Evolutionary conservation across 2,329 filamentous ascomycete species (phyloP).

Genomic region (Nothomitra cinnamomea): DNA sequence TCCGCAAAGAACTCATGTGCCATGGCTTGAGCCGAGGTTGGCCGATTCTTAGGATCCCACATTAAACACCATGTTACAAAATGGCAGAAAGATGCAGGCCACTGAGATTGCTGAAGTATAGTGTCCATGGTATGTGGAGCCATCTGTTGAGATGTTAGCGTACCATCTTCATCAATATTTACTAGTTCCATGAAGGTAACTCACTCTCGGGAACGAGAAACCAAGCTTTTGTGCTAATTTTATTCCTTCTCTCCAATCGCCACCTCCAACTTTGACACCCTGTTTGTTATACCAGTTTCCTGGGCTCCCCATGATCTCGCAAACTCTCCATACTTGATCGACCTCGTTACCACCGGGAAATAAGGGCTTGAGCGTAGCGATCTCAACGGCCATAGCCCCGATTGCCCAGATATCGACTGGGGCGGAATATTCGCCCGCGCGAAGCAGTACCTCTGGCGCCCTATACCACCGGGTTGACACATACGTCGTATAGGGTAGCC

Average conservation of each 20-base stretch:
- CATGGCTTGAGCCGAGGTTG: conserved; percentile 85
- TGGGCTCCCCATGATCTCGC: conserved; percentile 97
- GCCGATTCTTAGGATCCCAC: conserved; percentile 90
- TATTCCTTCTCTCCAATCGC: conserved; percentile 93
- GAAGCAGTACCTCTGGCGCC: conserved; percentile 81
- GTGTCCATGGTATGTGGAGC: conserved; percentile 93
- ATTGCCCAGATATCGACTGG: conserved; percentile 98
- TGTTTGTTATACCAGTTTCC: conserved; percentile 96
- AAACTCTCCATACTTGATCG: conserved; percentile 96
- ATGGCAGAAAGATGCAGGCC: conserved; percentile 71
- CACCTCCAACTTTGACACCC: conserved; percentile 72
- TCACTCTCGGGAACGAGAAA: conserved; percentile 83
- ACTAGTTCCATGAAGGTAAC: conserved; percentile 3
- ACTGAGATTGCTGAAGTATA: conserved; percentile 76
- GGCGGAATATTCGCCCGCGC: conserved; percentile 91
- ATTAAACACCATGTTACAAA: conserved; percentile 98
- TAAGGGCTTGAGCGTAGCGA: conserved; percentile 87
- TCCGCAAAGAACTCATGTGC: conserved; percentile 90
- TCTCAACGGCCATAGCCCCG: conserved; percentile 95
- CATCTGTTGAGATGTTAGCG: conserved; percentile 42
- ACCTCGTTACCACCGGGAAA: conserved; percentile 98
- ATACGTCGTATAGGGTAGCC: conserved; percentile 92
- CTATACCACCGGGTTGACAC: conserved; percentile 94
- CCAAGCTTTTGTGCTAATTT: conserved; percentile 87
- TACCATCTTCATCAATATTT: no score